Conservation (phyloP, 352 stramenopile genomes). For the Globisporangium apiculatum region DNA sequence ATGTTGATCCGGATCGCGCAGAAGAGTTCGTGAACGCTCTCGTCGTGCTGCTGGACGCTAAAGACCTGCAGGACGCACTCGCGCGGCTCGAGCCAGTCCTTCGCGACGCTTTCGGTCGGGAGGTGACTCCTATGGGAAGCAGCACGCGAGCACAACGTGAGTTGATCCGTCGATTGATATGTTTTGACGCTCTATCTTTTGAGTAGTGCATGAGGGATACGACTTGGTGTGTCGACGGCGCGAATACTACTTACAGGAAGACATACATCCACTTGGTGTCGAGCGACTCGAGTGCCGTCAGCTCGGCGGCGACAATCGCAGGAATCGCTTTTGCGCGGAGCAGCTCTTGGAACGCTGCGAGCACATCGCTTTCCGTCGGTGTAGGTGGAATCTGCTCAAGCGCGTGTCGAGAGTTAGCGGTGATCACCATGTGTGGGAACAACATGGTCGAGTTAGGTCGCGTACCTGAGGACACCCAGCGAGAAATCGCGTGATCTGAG, state of each 20-base stretch:
- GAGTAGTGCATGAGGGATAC: too few species aligned
- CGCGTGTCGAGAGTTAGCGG: neutral
- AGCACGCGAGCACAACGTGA: neutral
- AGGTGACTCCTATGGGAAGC: conserved; percentile 30
- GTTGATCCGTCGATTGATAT: neutral
- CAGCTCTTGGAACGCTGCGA: conserved; percentile 38
- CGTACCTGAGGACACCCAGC: conserved; percentile 50
- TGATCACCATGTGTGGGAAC: too few species aligned
- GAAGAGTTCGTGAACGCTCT: conserved; percentile 42
- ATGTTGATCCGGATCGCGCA: conserved; percentile 59
- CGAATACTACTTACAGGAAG: conserved; percentile 41
- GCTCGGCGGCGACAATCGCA: conserved; percentile 24
- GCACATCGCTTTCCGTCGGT: conserved; percentile 28
- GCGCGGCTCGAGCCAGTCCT: conserved; percentile 42
- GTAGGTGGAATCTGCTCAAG: conserved; percentile 37
- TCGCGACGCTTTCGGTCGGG: conserved; percentile 18
- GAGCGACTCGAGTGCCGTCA: conserved; percentile 33
- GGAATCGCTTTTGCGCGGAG: conserved; percentile 23
- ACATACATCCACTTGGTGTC: conserved; percentile 68
- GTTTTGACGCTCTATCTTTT: neutral
- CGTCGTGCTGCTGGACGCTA: conserved; percentile 24
- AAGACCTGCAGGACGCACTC: conserved; percentile 45
- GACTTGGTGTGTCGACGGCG: too few species aligned
- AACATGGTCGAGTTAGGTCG: neutral
- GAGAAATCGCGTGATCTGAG: conserved; percentile 33